Evolutionary conservation across 768 basidiomycete genomes (phyloP), one percentile per base, ranked within the genome.

Genomic region (Trametes cinnabarina): DNA sequence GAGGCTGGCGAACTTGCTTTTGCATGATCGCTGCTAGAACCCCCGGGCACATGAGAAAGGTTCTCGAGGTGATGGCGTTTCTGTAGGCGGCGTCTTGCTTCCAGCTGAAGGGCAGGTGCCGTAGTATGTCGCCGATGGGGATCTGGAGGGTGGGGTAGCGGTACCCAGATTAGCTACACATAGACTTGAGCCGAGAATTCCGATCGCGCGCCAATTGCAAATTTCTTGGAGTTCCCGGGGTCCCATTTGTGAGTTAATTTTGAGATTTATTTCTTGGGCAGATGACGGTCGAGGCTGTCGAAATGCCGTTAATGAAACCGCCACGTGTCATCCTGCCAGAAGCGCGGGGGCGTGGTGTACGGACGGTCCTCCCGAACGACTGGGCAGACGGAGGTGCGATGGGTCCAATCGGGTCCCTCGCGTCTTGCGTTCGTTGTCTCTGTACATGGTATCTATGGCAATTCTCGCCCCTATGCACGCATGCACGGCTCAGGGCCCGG

Each of bases 341-440:
- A 59, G 58, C 58, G 58, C 58, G 51, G 58, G n/a, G 58, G 58
- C 58, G 58, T 59, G 58, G 58, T 53, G 58, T 46, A 49, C 44
- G 51, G 46, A 23, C 37, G 46, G 47, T 48, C 39, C 46, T 48
- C 51, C 51, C 58, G 51, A 41, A 34, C 51, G 41, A 28, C 19
- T 47, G 53, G 48, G 26, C 47, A 42, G 42, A 51, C 23, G 56
- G 25, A 11, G 22, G 23, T 30, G 28, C 37, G 55, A 46, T 42
- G 47, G 10, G 39, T 48, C n/a, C 30, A 32, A 32, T 32, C 30
- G 30, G 30, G 30, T 32, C 30, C 12, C 30, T 32, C 7, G 6
- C 30, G 44, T 32, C 26, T 23, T 20, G 49, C 35, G 19, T 2
- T 22, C 14, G 17, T 22, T 25, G 12, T 23, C 47, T 11, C 35